Conservation (phyloP, 805 yeast genomes). For the Kuraishia floccosa region DNA sequence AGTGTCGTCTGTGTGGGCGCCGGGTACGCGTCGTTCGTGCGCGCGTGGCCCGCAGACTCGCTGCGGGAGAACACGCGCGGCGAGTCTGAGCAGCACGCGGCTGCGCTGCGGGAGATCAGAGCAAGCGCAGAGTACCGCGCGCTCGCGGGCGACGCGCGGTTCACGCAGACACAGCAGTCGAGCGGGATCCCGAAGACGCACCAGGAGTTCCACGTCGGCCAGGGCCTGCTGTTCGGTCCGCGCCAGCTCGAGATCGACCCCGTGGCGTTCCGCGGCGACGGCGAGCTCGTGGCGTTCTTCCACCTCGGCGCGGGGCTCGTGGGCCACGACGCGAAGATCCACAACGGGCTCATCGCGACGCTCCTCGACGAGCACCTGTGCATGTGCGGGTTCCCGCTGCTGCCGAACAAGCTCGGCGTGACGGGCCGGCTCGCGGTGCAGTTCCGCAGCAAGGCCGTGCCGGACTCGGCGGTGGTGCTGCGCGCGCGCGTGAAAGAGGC, state of each 20-base stretch:
- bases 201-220: conserved; percentile 51
- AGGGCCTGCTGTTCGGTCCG: conserved; percentile 62
- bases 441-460: conserved; percentile 48
- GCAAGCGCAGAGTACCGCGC: conserved; percentile 13
- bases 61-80: conserved; percentile 3
- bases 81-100: conserved; percentile 12
- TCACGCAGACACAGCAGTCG: conserved; percentile 20
- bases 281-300: conserved; percentile 51
- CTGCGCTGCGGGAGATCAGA: conserved; percentile 15
- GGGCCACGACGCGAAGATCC: conserved; percentile 65
- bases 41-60: conserved; percentile 17
- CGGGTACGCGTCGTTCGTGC: conserved; percentile 17
- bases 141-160: conserved; percentile 13
- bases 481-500: conserved; percentile 51
- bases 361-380: conserved; percentile 79
- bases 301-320: conserved; percentile 59
- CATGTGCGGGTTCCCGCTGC: conserved; percentile 68
- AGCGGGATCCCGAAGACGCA: conserved; percentile 47
- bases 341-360: conserved; percentile 72
- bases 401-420: conserved; percentile 80
- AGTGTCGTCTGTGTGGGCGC: conserved; percentile 10
- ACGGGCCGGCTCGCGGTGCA: conserved; percentile 68
- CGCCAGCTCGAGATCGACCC: conserved; percentile 70
- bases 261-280: conserved; percentile 38
- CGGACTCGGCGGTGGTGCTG: conserved; percentile 54